phyloP scores from a whole-genome alignment of 108 stramenopile genomes.

The Pelagomonas calceolata region DNA sequence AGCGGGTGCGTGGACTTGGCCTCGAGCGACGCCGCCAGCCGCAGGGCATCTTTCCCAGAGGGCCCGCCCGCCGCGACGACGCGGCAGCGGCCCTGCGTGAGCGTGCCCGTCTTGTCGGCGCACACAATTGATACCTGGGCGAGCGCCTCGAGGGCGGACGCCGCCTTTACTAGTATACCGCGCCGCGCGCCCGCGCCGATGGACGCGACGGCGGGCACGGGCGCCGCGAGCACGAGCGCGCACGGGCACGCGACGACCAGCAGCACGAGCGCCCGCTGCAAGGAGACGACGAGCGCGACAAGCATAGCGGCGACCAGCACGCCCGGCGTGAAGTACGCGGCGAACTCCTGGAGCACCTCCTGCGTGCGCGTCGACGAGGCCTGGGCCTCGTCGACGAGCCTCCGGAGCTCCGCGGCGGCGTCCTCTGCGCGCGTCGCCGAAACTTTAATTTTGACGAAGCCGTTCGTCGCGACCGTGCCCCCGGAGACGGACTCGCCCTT shows the following conservation, averaged over 20 bases:
- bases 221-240: constrained; percentile 78
- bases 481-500: constrained; percentile 54
- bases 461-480: constrained; percentile 44
- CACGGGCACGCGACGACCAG: constrained; percentile 86
- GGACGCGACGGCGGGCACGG: constrained; percentile 75
- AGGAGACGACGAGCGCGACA: not conserved
- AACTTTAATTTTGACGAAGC: not conserved
- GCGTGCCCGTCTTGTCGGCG: constrained; percentile 71
- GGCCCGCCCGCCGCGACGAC: not conserved
- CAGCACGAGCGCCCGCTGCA: constrained; percentile 61
- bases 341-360: constrained; percentile 70
- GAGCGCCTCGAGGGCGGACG: constrained; percentile 60
- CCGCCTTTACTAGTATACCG: constrained; percentile 75
- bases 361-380: constrained; percentile 57
- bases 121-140: constrained; percentile 36
- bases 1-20: constrained; percentile 67
- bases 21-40: constrained; percentile 58
- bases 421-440: no score
- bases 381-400: constrained; percentile 68
- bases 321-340: constrained; percentile 67
- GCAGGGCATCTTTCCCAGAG: not conserved
- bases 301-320: constrained; percentile 42
- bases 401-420: not conserved
- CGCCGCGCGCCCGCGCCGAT: constrained; percentile 67
- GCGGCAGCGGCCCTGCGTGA: constrained; percentile 41